phyloP scores from a whole-genome alignment of 1,284 basidiomycete genomes.

The Wallemia mellicola region DNA sequence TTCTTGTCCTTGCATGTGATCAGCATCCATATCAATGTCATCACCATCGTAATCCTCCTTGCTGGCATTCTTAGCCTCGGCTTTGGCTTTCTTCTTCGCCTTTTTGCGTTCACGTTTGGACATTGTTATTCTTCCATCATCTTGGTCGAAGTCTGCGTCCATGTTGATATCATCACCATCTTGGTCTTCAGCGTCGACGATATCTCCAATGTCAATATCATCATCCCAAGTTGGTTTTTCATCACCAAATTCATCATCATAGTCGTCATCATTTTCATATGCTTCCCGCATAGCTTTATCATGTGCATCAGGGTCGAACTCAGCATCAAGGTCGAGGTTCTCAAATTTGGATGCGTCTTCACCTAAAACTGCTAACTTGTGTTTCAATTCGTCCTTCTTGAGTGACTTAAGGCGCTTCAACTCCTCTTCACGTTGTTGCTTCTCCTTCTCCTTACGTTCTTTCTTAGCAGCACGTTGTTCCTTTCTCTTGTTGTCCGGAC shows the following conservation, averaged over 20 bases:
- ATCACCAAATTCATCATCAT: constrained; percentile 16
- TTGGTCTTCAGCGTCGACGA: constrained; percentile 26
- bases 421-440: constrained; percentile 43
- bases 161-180: too few species aligned
- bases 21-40: constrained; percentile 40
- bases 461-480: constrained; percentile 44
- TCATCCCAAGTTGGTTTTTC: constrained; percentile 68
- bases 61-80: constrained; percentile 17
- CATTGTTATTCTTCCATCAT: constrained; percentile 7
- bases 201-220: constrained; percentile 49
- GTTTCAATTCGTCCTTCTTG: constrained; percentile 52
- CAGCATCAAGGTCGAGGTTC: constrained; percentile 12
- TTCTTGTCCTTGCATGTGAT: constrained; percentile 13
- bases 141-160: too few species aligned
- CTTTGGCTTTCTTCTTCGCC: constrained; percentile 13
- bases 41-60: constrained; percentile 21
- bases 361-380: constrained; percentile 38
- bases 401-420: constrained; percentile 44
- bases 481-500: constrained; percentile 47
- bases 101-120: constrained; percentile 16
- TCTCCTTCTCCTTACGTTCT: constrained; percentile 46
- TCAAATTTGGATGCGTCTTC: constrained; percentile 28
- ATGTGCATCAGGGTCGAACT: constrained; percentile 53
- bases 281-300: constrained; percentile 43
- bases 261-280: constrained; percentile 29